These are phyloP conservation scores for Plenodomus tracheiphilus DNA, from an alignment of 2,329 filamentous ascomycete species.

Conservation along the genomic window DNA sequence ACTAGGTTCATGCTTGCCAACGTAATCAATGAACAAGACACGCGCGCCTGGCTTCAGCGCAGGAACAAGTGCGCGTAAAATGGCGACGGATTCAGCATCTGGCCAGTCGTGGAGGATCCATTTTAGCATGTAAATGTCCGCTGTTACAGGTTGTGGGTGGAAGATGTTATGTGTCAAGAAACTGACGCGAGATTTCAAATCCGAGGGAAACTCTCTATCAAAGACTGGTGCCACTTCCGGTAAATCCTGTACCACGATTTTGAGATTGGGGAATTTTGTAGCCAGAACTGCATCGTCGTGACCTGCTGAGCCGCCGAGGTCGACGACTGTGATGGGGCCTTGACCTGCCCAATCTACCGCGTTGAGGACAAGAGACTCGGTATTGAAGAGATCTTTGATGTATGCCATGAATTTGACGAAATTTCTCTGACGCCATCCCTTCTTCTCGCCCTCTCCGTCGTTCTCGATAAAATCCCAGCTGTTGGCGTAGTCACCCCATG, in stretches of 20 bases:
- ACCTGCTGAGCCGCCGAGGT: constrained; percentile 36
- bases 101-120: constrained; percentile 67
- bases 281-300: constrained; percentile 37
- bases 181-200: constrained; percentile 31
- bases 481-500: constrained; percentile 26
- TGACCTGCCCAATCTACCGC: constrained; percentile 31
- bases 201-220: constrained; percentile 23
- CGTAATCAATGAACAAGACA: constrained; percentile 49
- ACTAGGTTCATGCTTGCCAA: constrained; percentile 36
- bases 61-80: constrained; percentile 54
- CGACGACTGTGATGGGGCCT: constrained; percentile 29
- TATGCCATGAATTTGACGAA: constrained; percentile 41
- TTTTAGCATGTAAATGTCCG: constrained; percentile 59
- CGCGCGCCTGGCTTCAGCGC: constrained; percentile 59
- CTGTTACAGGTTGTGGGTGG: constrained; percentile 57
- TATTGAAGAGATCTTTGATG: constrained; percentile 38
- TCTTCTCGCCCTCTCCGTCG: constrained; percentile 32
- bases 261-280: constrained; percentile 28
- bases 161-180: constrained; percentile 62
- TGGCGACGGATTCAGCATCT: constrained; percentile 48
- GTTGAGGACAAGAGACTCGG: constrained; percentile 28
- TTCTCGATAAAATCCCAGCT: constrained; percentile 39
- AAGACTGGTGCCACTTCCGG: constrained; percentile 30
- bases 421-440: constrained; percentile 35
- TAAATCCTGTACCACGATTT: constrained; percentile 38